Evolutionary conservation across 441 rosid genomes (phyloP).

Genomic region (Macaranga tanarius): DNA sequence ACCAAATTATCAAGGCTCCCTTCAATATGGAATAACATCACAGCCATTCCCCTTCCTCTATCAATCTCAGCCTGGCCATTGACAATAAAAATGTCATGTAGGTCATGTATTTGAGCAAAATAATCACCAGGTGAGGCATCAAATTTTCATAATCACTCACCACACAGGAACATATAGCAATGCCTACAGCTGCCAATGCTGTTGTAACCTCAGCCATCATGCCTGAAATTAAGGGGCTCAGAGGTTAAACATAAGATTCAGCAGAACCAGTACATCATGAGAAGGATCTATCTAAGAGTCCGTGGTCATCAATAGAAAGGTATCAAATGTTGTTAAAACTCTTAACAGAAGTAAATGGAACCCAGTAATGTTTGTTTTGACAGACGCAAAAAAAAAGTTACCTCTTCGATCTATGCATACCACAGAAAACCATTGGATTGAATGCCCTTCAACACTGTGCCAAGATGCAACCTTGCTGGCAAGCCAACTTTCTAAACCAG

Average conservation of each 20-base stretch:
- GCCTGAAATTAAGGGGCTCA: slow-evolving; percentile 41
- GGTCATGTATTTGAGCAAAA: neutral
- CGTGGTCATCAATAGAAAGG: neutral
- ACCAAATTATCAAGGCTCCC: slow-evolving; percentile 75
- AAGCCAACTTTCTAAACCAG: slow-evolving; percentile 87
- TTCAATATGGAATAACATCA: slow-evolving; percentile 86
- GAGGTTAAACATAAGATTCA: slow-evolving; percentile 13
- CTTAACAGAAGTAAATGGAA: neutral
- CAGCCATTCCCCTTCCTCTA: slow-evolving; percentile 88
- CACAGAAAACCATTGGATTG: slow-evolving; percentile 84
- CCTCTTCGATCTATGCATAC: slow-evolving; percentile 89
- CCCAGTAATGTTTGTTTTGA: neutral
- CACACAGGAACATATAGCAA: slow-evolving; percentile 81
- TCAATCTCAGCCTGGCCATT: slow-evolving; percentile 73
- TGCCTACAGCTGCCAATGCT: slow-evolving; percentile 65
- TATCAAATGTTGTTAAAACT: neutral
- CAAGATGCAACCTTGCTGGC: slow-evolving; percentile 81
- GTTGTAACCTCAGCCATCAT: slow-evolving; percentile 89
- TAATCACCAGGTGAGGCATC: neutral
- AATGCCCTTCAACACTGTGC: slow-evolving; percentile 91
- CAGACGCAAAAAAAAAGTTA: slow-evolving; percentile 29
- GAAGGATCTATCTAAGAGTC: neutral
- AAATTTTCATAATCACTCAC: slow-evolving; percentile 46
- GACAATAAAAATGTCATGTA: slow-evolving; percentile 17
- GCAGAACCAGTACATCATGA: neutral